phyloP scores from a whole-genome alignment of 257 asterid genomes.

The Solanum pennellii region DNA sequence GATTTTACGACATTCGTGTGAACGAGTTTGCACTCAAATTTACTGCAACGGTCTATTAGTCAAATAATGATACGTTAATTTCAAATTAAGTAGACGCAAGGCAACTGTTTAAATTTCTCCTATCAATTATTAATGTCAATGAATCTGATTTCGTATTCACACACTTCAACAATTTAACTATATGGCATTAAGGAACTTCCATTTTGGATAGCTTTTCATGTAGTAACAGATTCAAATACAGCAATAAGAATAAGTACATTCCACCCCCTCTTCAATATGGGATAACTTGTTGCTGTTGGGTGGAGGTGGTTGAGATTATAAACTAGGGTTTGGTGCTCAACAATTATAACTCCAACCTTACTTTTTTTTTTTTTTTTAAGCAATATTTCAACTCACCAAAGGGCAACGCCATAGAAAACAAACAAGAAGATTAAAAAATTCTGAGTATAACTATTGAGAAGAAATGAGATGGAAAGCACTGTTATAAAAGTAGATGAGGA shows the following conservation, averaged over 20 bases:
- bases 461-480: conserved; percentile 30
- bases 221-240: background rate
- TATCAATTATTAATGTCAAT: background rate
- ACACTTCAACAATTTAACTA: background rate
- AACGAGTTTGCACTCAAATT: background rate
- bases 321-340: background rate
- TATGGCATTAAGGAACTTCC: background rate
- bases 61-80: background rate
- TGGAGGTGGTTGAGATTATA: background rate
- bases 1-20: background rate
- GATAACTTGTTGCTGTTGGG: background rate
- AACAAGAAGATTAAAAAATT: background rate
- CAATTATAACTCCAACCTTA: background rate
- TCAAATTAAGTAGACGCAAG: background rate
- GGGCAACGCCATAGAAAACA: background rate
- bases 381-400: background rate
- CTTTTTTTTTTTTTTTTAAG: background rate
- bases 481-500: conserved; percentile 32
- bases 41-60: background rate
- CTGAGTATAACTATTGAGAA: background rate
- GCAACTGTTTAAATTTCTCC: background rate
- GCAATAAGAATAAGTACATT: background rate
- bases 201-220: background rate
- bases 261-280: background rate
- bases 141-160: background rate